Base-by-base conservation (phyloP, 83 land plant species). In the Picea abies region DNA sequence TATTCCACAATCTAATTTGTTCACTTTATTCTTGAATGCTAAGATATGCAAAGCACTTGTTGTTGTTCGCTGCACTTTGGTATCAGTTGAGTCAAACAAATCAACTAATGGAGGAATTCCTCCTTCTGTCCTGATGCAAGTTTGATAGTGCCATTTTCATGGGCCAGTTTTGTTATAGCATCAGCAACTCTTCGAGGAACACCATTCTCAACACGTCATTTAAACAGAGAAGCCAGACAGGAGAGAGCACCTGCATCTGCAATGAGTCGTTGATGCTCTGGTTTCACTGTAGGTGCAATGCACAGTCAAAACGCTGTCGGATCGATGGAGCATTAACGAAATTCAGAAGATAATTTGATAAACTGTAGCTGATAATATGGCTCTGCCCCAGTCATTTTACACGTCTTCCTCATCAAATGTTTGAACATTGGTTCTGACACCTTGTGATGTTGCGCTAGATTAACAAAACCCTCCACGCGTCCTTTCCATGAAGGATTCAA, bases 51-150 rank as follows among this genome's bases (percentile, higher is more conserved):
- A 84, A 47, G 99, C 96, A 60, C 93, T 97, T 23, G 98, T 97
- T 85, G 91, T 97, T 79, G 98, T 96, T 78, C 92, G 89, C 84
- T 97, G 98, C 68, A 97, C 98, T 83, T 97, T 97, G 39, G 81
- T 23, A 81, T 97, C 98, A 71, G 79, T 73, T 9, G 86, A 96
- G 32, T 93, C 96, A 29, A 97, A 84, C 84, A 96, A 87, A 76
- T 93, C 96, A 82, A 97, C 99, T 69, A 96, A 89, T 47, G 98
- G 98, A 10, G 97, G 99, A 72, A 97, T 97, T 12, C 98, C 99
- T 47, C 96, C 98, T 79, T 96, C 99, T 62, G 93, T 85, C 87
- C 99, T 94, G 82, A 97, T 98, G 81, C 68, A 81, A 60, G 89
- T 84, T 97, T 96, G 17, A 94, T 94, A 76, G 73, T n/a, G n/a